Percentiles rank a stretch among this genome's conserved stretches.
These are phyloP conservation scores for Lophiostoma macrostomum DNA, from an alignment of 495 filamentous ascomycete genomes.

Conservation along the genomic window DNA sequence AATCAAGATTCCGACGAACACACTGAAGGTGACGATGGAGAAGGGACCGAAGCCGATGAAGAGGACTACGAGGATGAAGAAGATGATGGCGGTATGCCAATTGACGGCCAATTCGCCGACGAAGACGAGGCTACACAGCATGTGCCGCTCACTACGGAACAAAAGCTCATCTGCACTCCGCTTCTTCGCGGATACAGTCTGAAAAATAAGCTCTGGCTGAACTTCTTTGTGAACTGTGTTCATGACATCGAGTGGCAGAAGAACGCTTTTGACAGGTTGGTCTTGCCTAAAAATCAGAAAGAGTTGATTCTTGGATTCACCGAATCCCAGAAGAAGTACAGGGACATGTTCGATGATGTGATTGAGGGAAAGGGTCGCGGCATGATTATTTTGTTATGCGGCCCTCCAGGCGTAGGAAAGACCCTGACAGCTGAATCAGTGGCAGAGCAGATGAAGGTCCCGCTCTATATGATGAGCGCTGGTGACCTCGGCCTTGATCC, in stretches of 20 bases:
- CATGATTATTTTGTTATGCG: constrained; percentile 43
- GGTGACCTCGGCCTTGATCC: constrained; percentile 42
- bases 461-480: constrained; percentile 43
- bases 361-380: constrained; percentile 52
- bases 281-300: constrained; percentile 46
- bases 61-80: constrained; percentile 30
- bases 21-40: constrained; percentile 1
- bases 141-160: constrained; percentile 37
- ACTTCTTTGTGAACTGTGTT: constrained; percentile 45
- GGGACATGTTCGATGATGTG: constrained; percentile 50
- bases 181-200: constrained; percentile 46
- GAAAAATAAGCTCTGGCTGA: constrained; percentile 48
- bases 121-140: constrained; percentile 37
- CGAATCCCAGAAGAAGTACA: constrained; percentile 46
- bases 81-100: constrained; percentile 40
- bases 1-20: background rate
- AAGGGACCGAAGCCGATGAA: constrained; percentile 30
- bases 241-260: constrained; percentile 44
- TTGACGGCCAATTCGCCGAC: constrained; percentile 40
- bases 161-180: constrained; percentile 40
- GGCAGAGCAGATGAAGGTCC: constrained; percentile 42
- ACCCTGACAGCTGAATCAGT: constrained; percentile 44
- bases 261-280: constrained; percentile 47
- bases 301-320: constrained; percentile 53
- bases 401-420: constrained; percentile 44